A percentile compares a stretch with the other conserved stretches of the same genome.
phyloP scores from a whole-genome alignment of 1,284 basidiomycete species.

The Hortiboletus rubellus region DNA sequence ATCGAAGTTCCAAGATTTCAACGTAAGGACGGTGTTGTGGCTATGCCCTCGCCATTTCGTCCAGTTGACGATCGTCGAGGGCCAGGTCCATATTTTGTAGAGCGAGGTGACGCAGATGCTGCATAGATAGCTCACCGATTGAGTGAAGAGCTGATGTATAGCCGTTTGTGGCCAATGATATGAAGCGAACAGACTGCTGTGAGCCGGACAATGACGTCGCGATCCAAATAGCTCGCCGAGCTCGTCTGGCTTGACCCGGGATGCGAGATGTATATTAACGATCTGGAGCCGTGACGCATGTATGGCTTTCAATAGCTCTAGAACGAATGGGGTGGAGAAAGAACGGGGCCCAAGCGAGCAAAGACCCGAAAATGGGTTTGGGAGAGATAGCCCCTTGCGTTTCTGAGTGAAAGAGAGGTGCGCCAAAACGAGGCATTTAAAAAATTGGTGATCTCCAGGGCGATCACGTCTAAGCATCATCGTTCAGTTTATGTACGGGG shows the following conservation, averaged over 20 bases:
- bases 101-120: constrained; percentile 18
- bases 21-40: constrained; percentile 22
- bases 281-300: constrained; percentile 15
- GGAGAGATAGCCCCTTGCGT: constrained; percentile 11
- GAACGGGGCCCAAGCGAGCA: constrained; percentile 22
- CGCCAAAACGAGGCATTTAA: constrained; percentile 21
- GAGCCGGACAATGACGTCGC: constrained; percentile 13
- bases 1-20: constrained; percentile 16
- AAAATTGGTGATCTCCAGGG: constrained; percentile 21
- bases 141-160: constrained; percentile 20
- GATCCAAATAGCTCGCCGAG: constrained; percentile 11
- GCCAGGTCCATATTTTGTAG: constrained; percentile 18
- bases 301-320: constrained; percentile 15
- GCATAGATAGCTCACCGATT: constrained; percentile 11
- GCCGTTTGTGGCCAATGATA: constrained; percentile 16
- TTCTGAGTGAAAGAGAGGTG: constrained; percentile 11
- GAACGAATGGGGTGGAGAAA: constrained; percentile 19
- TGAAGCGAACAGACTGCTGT: constrained; percentile 10
- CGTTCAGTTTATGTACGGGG: background rate
- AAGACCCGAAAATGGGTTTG: constrained; percentile 11
- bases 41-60: constrained; percentile 26
- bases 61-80: constrained; percentile 21
- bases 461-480: constrained; percentile 14
- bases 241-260: constrained; percentile 12
- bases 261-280: constrained; percentile 26